Evolutionary conservation across 225 moss, liverwort and hornwort genomes (phyloP).

Genomic region (Polytrichum commune): DNA sequence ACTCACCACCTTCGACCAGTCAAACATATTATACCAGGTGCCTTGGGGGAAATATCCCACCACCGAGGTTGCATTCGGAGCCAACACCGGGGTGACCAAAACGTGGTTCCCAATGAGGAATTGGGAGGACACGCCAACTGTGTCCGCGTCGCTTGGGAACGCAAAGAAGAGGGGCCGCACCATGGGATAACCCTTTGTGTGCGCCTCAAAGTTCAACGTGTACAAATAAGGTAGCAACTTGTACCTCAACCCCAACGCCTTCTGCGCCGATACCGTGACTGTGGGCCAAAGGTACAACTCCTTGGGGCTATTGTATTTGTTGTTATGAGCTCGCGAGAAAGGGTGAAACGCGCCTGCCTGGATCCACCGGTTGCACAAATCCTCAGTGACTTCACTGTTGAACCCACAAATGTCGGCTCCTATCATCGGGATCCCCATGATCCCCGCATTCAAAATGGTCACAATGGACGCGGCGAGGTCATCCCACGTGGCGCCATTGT

Average conservation of each 20-base stretch:
- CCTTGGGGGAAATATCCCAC: slow-evolving; percentile 46
- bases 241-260: slow-evolving; percentile 39
- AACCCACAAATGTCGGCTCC: slow-evolving; percentile 61
- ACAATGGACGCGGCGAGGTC: slow-evolving; percentile 43
- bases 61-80: slow-evolving; percentile 22
- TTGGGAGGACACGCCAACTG: slow-evolving; percentile 29
- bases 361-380: slow-evolving; percentile 62
- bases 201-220: slow-evolving; percentile 40
- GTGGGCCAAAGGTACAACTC: slow-evolving; percentile 55
- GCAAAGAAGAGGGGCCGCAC: slow-evolving; percentile 48
- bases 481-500: slow-evolving; percentile 35
- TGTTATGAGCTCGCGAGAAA: slow-evolving; percentile 53
- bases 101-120: slow-evolving; percentile 41
- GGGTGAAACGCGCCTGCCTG: slow-evolving; percentile 85
- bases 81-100: slow-evolving; percentile 45
- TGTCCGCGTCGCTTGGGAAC: slow-evolving; percentile 24
- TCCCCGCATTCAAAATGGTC: slow-evolving; percentile 35
- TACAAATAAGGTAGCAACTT: slow-evolving; percentile 48
- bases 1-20: slow-evolving; percentile 21
- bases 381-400: slow-evolving; percentile 23
- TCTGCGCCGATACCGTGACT: slow-evolving; percentile 29
- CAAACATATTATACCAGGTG: slow-evolving; percentile 38
- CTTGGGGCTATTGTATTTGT: slow-evolving; percentile 17
- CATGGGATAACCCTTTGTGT: slow-evolving; percentile 34
- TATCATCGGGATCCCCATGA: slow-evolving; percentile 50